Base-by-base conservation (phyloP, 1,284 basidiomycete genomes). In the Naganishia albida region DNA sequence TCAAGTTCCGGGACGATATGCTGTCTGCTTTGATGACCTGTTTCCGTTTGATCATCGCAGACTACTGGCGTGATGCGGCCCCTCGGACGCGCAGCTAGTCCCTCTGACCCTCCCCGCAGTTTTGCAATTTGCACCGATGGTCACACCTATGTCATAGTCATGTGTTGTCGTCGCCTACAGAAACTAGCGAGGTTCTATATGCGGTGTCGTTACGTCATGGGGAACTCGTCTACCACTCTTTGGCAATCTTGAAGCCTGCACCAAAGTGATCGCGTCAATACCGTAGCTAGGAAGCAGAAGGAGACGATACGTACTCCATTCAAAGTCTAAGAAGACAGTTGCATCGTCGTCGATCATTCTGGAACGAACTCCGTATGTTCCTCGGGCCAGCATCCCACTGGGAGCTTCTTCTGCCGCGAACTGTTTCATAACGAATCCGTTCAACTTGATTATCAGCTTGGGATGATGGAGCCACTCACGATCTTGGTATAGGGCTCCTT, bases 361-460 rank as follows among this genome's bases (percentile, higher is more conserved):
- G 39, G 80, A 81, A 43, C 81, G 75, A 28, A 83, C 83, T 44
- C 70, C 72, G 74, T 85, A 83, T 7, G 76, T 75, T 13, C 83
- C 83, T 49, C 83, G 78, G 2, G 83, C 83, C 49, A 85, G 75
- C 83, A 84, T 82, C n/a, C 83, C 83, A 2, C 77, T 77, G 1
- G 81, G 81, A n/a, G 77, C 77, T 65, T 80, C 78, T 64, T 81
- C 80, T 8, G 78, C 76, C 0, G 77, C 74, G 66, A 81, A 80
- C 78, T 80, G 69, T 25, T 52, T 16, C 20, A 43, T 26, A 40
- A 3, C 8, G 12, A 10, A 48, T 4, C n/a, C 3, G 42, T 4
- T 18, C 15, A 20, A 6, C 42, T 43, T 43, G 4, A 4, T 4
- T 43, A 20, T 6, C 42, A 43, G 15, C 16, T 20, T 4, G 42